These are phyloP conservation scores for Melaleuca quinquenervia DNA, from an alignment of 345 rosid genomes.

Conservation along the genomic window DNA sequence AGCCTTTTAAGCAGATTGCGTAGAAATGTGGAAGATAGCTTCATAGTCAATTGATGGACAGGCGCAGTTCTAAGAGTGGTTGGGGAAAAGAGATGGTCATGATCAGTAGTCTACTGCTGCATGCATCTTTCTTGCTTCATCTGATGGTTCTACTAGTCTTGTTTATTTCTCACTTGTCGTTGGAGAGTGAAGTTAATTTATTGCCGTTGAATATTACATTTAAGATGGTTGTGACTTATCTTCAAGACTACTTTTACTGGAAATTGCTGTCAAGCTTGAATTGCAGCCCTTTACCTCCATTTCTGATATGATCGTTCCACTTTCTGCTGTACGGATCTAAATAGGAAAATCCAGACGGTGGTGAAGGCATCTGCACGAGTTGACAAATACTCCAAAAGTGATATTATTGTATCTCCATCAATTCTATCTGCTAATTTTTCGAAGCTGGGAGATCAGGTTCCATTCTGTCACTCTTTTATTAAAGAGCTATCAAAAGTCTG, in stretches of 20 bases:
- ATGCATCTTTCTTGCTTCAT: not conserved
- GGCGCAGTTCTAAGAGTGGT: not conserved
- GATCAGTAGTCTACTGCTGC: not conserved
- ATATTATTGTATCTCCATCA: slow-evolving; percentile 87
- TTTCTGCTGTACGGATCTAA: slow-evolving; percentile 3
- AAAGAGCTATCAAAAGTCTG: not conserved
- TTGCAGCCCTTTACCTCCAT: not conserved
- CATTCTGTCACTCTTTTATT: not conserved
- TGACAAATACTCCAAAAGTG: slow-evolving; percentile 87
- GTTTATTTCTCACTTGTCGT: not conserved
- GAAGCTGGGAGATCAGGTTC: slow-evolving; percentile 88
- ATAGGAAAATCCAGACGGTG: slow-evolving; percentile 39
- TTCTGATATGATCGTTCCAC: not conserved
- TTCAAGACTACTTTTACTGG: not conserved
- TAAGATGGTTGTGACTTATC: not conserved
- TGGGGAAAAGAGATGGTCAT: not conserved
- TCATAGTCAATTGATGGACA: not conserved
- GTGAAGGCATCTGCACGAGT: slow-evolving; percentile 86
- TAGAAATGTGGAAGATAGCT: not conserved
- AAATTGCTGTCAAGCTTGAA: not conserved
- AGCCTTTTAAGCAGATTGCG: not conserved
- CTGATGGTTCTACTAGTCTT: not conserved
- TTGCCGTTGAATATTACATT: not conserved
- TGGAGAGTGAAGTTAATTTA: not conserved
- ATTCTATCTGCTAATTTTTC: slow-evolving; percentile 92